Percentiles rank a stretch among this genome's conserved stretches.
phyloP scores from a whole-genome alignment of 176 grass and related monocot species.

The Dendrocalamus sinicus region DNA sequence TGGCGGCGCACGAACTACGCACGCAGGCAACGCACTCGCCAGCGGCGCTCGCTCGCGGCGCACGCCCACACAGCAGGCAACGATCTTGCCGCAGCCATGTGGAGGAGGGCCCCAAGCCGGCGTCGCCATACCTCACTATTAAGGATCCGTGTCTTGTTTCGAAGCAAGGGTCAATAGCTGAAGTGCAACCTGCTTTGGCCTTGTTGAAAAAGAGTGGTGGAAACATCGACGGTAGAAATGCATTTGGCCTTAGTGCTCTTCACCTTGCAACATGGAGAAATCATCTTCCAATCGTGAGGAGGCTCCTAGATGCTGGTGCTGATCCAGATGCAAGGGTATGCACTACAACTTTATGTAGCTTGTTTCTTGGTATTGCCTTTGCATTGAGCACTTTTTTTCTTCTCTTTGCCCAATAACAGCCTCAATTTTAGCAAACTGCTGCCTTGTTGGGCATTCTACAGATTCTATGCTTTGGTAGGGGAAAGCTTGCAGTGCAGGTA shows the following conservation, averaged over 20 bases:
- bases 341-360: constrained; percentile 14
- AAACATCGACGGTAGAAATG: constrained; percentile 81
- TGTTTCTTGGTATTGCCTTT: constrained; percentile 23
- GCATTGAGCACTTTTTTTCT: neutral
- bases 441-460: neutral
- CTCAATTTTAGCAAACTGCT: neutral
- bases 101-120: too few species aligned
- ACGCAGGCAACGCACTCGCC: too few species aligned
- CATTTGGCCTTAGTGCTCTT: constrained; percentile 91
- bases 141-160: constrained; percentile 79
- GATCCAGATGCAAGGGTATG: constrained; percentile 98
- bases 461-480: neutral
- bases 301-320: constrained; percentile 80
- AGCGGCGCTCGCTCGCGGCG: too few species aligned
- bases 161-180: constrained; percentile 88
- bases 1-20: too few species aligned
- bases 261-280: constrained; percentile 99
- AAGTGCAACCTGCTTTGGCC: constrained; percentile 81
- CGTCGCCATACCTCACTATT: too few species aligned
- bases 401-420: neutral
- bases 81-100: too few species aligned
- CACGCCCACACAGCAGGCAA: too few species aligned
- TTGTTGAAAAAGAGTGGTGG: constrained; percentile 83
- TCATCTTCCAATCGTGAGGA: constrained; percentile 79
- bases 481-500: constrained; percentile 2